Base-by-base conservation (phyloP, 2,329 filamentous ascomycete species). In the Aureobasidium uvarum region DNA sequence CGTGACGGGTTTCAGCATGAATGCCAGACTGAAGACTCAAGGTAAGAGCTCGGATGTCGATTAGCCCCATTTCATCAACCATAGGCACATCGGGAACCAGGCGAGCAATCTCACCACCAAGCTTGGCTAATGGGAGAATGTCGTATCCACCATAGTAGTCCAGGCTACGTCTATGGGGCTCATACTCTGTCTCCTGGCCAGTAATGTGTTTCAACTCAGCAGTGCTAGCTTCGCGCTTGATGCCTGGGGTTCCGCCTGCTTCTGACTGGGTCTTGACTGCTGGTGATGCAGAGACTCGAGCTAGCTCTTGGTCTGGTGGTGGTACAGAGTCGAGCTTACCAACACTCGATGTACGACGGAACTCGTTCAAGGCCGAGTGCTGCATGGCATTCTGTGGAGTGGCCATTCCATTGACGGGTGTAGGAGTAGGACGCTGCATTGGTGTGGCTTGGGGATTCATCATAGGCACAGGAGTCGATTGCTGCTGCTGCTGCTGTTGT, bases 21-120 rank as follows among this genome's bases (percentile, higher is more conserved):
- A 98, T 90, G 0, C 94, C 94, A 64, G 90, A 96, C 74, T 96
- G 92, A 43, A 99, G 80, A 72, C 92, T 92, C 81, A 92, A 89
- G 0, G 89, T 96, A 46, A 99, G 82, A 23, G 94, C 92, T 70
- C 93, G 89, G 33, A 98, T 89, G 73, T 99, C 94, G 68, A 98
- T 90, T 23, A 92, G 84, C 10, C 94, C 95, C 62, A 98, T 83
- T 71, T 98, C 93, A 25, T 84, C 80, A 20, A 92, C 82, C 2
- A 82, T 80, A 0, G 95, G 94, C 43, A 92, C 83, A 65, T 90
- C 89, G 0, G 93, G 92, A 72, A 88, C 90, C 71, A 86, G 81
- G 51, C 83, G 82, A 58, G 86, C 80, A 43, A 96, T 82, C 54
- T 91, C 86, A 39, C 84, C 81, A 5, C 89, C 88, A 58, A 92